Evolutionary conservation across 495 filamentous ascomycete species (phyloP), one percentile per base, ranked within the genome.

Genomic region (Aspergillus asperescens): DNA sequence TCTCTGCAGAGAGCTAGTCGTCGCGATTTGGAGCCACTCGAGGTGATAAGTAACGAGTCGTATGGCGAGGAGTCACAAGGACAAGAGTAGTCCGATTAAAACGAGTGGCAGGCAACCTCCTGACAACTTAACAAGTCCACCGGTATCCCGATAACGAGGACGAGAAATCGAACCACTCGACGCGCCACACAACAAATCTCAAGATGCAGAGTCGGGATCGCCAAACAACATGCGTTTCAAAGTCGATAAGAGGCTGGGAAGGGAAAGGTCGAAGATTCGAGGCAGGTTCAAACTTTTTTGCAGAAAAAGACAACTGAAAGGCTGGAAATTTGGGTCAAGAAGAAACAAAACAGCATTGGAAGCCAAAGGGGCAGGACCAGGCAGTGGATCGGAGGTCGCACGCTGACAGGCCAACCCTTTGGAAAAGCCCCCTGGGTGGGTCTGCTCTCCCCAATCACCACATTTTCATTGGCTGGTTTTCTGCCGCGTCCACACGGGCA

Each of bases 401-500:
- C 48, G 45, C 51, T 54, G 40, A 52, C 46, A 51, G 50, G 48
- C 55, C 50, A 24, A 32, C 37, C 7, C 39, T 15, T 8, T 5
- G 48, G 39, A 47, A 59, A 52, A 47, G n/a, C 19, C n/a, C 34
- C 23, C 22, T 52, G 44, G 50, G 52, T 55, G 52, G 44, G 48
- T 23, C 42, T 48, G 51, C 48, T 34, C 10, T 37, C 15, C 25
- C 27, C 42, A 53, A 47, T 50, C 4, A n/a, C 19, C 18, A 19
- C 5, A 1, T 13, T 12, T 5, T 43, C 9, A 56, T 56, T 56
- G 50, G 56, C 24, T 15, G 2, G 1, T 12, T 4, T 1, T 23
- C 48, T 53, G 51, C 54, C 54, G 60, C 51, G 60, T 51, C 59
- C 49, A 55, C 55, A 51, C 53, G 55, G 59, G 50, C 49, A 43